These are phyloP conservation scores for Linum lewisii DNA, from an alignment of 345 rosid species.

Conservation along the genomic window DNA sequence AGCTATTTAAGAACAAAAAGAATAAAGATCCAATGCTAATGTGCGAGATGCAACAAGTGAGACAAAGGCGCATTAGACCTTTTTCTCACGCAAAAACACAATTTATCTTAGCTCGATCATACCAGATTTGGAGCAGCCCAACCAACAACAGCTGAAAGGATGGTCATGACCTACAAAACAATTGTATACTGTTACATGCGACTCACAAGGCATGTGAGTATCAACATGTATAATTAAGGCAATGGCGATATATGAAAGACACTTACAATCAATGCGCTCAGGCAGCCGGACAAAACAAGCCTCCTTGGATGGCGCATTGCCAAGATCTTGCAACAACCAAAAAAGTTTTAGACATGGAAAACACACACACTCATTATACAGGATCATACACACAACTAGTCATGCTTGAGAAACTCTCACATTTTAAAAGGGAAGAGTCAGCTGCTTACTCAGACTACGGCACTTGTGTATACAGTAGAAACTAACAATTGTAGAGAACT, in stretches of 20 bases:
- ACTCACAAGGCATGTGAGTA: not conserved
- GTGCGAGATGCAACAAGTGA: not conserved
- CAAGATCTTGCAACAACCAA: constrained; percentile 16
- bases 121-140: constrained; percentile 31
- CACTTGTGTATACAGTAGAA: no score
- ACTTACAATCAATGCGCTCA: constrained; percentile 18
- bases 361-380: not conserved
- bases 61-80: not conserved
- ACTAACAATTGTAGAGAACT: no score
- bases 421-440: not conserved
- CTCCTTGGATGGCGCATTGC: constrained; percentile 26
- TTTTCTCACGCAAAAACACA: not conserved
- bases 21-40: no score
- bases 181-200: not conserved
- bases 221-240: constrained; percentile 2
- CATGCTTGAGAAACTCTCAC: not conserved
- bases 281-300: constrained; percentile 20
- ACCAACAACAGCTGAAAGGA: constrained; percentile 18
- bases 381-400: not conserved
- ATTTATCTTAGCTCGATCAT: not conserved
- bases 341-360: constrained; percentile 9
- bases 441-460: not conserved
- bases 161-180: constrained; percentile 15
- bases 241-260: not conserved
- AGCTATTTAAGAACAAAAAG: not conserved